These are phyloP conservation scores for Hypoxylon rickii DNA, from an alignment of 495 filamentous ascomycete genomes.

Conservation along the genomic window DNA sequence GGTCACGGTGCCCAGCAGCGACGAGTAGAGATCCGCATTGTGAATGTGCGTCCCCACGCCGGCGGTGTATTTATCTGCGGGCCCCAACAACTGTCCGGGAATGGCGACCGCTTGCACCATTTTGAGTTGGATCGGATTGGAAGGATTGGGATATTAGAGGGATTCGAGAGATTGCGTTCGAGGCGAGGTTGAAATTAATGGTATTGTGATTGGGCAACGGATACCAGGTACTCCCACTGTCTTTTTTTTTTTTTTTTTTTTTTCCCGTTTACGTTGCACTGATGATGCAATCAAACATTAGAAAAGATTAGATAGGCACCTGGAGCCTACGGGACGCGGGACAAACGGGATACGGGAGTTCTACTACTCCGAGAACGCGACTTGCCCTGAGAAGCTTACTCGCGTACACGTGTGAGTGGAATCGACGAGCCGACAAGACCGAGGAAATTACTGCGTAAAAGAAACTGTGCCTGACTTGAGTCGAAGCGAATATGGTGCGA, in stretches of 20 bases:
- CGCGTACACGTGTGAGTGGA: too few species aligned
- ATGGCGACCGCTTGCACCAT: constrained; percentile 47
- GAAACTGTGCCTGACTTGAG: too few species aligned
- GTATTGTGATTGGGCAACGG: constrained; percentile 5
- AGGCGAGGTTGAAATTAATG: neutral
- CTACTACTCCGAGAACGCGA: neutral
- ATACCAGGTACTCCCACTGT: too few species aligned
- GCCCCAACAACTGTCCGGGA: constrained; percentile 80
- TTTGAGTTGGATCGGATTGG: constrained; percentile 1
- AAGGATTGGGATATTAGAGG: neutral
- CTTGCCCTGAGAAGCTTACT: too few species aligned
- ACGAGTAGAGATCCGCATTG: constrained; percentile 71
- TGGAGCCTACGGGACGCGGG: neutral
- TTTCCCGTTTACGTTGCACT: too few species aligned
- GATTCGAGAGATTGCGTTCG: too few species aligned
- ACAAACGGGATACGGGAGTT: neutral
- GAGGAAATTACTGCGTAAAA: neutral
- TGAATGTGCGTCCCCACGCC: constrained; percentile 85
- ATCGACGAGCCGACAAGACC: too few species aligned
- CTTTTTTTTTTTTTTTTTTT: too few species aligned
- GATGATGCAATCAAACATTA: constrained; percentile 13
- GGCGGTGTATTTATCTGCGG: constrained; percentile 63
- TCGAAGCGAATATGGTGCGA: too few species aligned
- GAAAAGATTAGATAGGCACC: neutral
- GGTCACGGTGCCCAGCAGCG: constrained; percentile 65